phyloP scores from a whole-genome alignment of 495 filamentous ascomycete species.

The Astrocystis sublimbata region DNA sequence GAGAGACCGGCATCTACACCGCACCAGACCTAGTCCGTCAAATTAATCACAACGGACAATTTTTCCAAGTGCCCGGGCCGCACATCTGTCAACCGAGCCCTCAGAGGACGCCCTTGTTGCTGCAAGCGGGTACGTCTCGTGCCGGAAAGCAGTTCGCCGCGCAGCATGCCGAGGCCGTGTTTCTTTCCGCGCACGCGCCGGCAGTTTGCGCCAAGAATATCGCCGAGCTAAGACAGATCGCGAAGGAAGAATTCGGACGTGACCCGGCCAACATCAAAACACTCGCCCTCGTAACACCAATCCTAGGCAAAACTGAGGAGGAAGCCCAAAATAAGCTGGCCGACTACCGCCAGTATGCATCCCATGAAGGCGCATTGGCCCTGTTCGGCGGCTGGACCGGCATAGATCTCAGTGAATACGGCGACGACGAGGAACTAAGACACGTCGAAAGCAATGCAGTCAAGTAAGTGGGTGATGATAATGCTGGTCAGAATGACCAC shows the following conservation, averaged over 20 bases:
- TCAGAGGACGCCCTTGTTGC: slow-evolving; percentile 64
- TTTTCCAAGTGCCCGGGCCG: slow-evolving; percentile 64
- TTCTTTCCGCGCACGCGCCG: slow-evolving; percentile 52
- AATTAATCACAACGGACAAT: slow-evolving; percentile 69
- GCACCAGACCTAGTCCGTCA: slow-evolving; percentile 58
- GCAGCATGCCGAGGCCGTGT: slow-evolving; percentile 62
- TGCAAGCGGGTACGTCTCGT: slow-evolving; percentile 66
- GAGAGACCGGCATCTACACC: slow-evolving; percentile 57
- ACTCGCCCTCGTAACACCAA: slow-evolving; percentile 45
- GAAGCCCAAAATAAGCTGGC: slow-evolving; percentile 54
- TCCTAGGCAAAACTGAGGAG: slow-evolving; percentile 56
- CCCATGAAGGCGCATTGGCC: slow-evolving; percentile 58
- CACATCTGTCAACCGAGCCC: slow-evolving; percentile 65
- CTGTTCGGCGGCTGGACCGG: slow-evolving; percentile 66
- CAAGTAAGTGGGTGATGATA: slow-evolving; percentile 36
- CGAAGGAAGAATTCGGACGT: slow-evolving; percentile 44
- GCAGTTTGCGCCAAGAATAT: slow-evolving; percentile 45
- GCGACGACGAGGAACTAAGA: slow-evolving; percentile 58
- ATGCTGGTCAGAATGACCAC: neutral
- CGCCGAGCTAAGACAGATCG: slow-evolving; percentile 51
- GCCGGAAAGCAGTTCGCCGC: slow-evolving; percentile 65
- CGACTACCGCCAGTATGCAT: slow-evolving; percentile 53
- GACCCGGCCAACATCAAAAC: slow-evolving; percentile 56
- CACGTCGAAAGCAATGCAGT: slow-evolving; percentile 66
- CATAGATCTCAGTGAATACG: slow-evolving; percentile 54